Evolutionary conservation across 768 basidiomycete genomes (phyloP).

Genomic region (Phlebiopsis gigantea): DNA sequence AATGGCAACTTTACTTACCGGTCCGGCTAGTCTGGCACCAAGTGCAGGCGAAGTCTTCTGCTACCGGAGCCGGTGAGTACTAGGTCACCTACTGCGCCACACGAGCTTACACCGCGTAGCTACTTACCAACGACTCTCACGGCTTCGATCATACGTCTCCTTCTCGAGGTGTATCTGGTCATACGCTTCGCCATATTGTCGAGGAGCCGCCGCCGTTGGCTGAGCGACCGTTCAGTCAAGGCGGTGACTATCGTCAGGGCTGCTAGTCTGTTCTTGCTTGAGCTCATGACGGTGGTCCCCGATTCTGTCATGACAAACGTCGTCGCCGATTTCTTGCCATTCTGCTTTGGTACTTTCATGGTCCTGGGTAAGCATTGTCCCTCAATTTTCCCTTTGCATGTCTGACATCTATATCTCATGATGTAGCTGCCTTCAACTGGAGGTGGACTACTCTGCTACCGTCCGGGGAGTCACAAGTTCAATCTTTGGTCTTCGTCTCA

Average conservation of each 20-base stretch:
- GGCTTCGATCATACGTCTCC: slow-evolving; percentile 29
- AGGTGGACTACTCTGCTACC: background rate
- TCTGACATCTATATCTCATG: background rate
- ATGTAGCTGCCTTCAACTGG: slow-evolving; percentile 18
- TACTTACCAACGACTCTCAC: slow-evolving; percentile 34
- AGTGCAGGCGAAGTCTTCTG: slow-evolving; percentile 26
- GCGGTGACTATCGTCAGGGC: slow-evolving; percentile 30
- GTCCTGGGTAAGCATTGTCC: slow-evolving; percentile 33
- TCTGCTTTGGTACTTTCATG: slow-evolving; percentile 34
- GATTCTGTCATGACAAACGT: slow-evolving; percentile 28
- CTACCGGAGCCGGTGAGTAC: slow-evolving; percentile 26
- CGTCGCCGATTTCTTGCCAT: slow-evolving; percentile 37
- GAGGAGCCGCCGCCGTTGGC: slow-evolving; percentile 16
- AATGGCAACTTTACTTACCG: background rate
- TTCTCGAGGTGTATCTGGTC: slow-evolving; percentile 34
- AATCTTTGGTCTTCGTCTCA: background rate
- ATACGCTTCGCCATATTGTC: slow-evolving; percentile 28
- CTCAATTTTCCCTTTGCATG: background rate
- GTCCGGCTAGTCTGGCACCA: slow-evolving; percentile 17
- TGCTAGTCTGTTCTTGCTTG: slow-evolving; percentile 37
- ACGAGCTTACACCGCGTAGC: slow-evolving; percentile 22
- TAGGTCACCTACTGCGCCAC: background rate
- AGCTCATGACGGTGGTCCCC: slow-evolving; percentile 37
- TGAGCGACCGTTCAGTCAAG: slow-evolving; percentile 11
- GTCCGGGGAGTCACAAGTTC: background rate